Conservation (phyloP, 2,329 filamentous ascomycete genomes). For the Ceratocystis cubensis region DNA sequence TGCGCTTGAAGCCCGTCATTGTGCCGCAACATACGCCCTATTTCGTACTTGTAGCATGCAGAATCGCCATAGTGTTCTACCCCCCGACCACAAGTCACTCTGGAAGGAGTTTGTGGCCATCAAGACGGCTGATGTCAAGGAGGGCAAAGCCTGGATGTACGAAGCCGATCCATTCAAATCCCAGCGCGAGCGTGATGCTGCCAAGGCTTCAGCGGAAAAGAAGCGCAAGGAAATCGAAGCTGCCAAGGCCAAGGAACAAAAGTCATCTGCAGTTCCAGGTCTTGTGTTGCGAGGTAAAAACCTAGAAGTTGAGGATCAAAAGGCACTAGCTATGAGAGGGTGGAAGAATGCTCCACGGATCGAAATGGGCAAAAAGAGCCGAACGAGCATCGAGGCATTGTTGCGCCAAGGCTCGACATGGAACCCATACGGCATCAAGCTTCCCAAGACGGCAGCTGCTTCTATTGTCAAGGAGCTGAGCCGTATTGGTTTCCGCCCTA, state of each 20-base stretch:
- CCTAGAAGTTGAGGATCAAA: constrained; percentile 29
- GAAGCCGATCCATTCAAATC: constrained; percentile 87
- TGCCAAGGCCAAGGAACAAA: constrained; percentile 49
- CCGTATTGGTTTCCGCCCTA: constrained; percentile 73
- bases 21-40: constrained; percentile 80
- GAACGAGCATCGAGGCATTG: constrained; percentile 65
- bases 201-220: constrained; percentile 63
- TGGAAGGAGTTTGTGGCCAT: constrained; percentile 85
- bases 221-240: constrained; percentile 60
- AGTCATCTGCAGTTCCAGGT: constrained; percentile 24
- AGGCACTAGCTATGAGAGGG: constrained; percentile 45
- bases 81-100: constrained; percentile 74
- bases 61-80: constrained; percentile 88
- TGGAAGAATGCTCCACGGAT: constrained; percentile 83
- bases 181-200: constrained; percentile 65
- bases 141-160: constrained; percentile 77
- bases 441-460: constrained; percentile 45
- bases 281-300: constrained; percentile 25
- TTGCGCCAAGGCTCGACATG: constrained; percentile 68
- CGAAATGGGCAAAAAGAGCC: constrained; percentile 76
- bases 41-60: constrained; percentile 91
- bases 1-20: constrained; percentile 81
- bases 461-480: constrained; percentile 59
- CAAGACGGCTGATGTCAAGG: constrained; percentile 67
- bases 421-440: constrained; percentile 66